Percentiles rank a stretch among this genome's conserved stretches.
Evolutionary conservation across 805 yeast genomes (phyloP).

Genomic region (Candida ficus): DNA sequence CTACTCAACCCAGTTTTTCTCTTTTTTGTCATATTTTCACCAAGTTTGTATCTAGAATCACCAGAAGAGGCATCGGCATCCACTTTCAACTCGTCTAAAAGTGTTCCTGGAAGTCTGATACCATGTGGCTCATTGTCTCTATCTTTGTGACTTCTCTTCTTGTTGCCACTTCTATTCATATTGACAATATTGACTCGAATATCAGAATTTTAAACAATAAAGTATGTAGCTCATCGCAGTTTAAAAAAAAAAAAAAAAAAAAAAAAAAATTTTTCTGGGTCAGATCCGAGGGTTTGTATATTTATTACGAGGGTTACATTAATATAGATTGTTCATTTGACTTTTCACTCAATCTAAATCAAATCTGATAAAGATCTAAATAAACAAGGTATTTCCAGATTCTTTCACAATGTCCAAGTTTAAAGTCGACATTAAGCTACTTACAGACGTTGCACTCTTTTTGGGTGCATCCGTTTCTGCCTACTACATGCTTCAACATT

Average conservation of each 20-base stretch:
- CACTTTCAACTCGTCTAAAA: constrained; percentile 48
- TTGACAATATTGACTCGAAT: neutral
- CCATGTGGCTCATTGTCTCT: constrained; percentile 29
- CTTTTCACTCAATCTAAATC: too few species aligned
- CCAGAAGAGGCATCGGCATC: constrained; percentile 16
- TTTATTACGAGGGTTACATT: too few species aligned
- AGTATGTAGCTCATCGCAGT: constrained; percentile 12
- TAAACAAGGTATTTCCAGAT: too few species aligned
- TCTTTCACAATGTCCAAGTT: constrained; percentile 19
- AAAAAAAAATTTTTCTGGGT: too few species aligned
- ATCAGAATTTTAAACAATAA: neutral
- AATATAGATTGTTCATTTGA: too few species aligned
- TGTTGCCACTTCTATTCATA: neutral
- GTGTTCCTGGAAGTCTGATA: constrained; percentile 50
- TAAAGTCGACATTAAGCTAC: constrained; percentile 33
- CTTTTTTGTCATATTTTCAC: constrained; percentile 30
- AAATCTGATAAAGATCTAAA: too few species aligned
- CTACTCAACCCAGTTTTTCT: constrained; percentile 29
- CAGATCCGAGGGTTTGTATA: too few species aligned
- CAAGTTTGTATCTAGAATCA: constrained; percentile 30
- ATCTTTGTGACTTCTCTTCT: constrained; percentile 11
- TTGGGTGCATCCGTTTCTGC: constrained; percentile 65
- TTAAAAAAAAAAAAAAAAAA: too few species aligned
- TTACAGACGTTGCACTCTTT: constrained; percentile 44
- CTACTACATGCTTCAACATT: constrained; percentile 51